Evolutionary conservation across 2,329 filamentous ascomycete species (phyloP).

Genomic region (Aspergillus melleus): DNA sequence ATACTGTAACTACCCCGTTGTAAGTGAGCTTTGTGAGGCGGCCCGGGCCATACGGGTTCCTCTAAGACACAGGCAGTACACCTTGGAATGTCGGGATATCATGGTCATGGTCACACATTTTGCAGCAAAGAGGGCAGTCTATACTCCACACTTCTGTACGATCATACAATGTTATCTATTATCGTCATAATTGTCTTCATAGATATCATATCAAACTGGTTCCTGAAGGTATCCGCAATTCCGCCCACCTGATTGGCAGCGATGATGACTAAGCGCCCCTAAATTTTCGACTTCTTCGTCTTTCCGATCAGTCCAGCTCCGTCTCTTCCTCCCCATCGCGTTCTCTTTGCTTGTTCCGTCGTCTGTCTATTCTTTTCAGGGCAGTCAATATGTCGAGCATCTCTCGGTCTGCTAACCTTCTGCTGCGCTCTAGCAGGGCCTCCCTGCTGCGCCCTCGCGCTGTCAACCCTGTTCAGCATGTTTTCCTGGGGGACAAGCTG

Average conservation of each 20-base stretch:
- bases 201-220: no score
- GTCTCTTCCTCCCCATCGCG: slow-evolving; percentile 29
- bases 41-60: no score
- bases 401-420: slow-evolving; percentile 73
- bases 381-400: slow-evolving; percentile 72
- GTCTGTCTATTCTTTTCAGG: slow-evolving; percentile 32
- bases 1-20: no score
- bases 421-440: slow-evolving; percentile 77
- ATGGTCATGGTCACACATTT: no score
- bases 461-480: slow-evolving; percentile 71
- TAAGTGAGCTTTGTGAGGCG: no score
- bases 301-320: slow-evolving; percentile 10
- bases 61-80: no score
- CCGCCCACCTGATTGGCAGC: slow-evolving; percentile 31
- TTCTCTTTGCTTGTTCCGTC: slow-evolving; percentile 27
- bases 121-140: no score
- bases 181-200: no score
- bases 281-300: slow-evolving; percentile 33
- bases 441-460: slow-evolving; percentile 68
- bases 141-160: no score
- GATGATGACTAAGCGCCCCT: slow-evolving; percentile 39
- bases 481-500: slow-evolving; percentile 47
- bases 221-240: slow-evolving; percentile 28
- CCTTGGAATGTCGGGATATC: no score
- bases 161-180: no score